phyloP scores from a whole-genome alignment of 208 protist genomes.

The Leishmania gerbilli region DNA sequence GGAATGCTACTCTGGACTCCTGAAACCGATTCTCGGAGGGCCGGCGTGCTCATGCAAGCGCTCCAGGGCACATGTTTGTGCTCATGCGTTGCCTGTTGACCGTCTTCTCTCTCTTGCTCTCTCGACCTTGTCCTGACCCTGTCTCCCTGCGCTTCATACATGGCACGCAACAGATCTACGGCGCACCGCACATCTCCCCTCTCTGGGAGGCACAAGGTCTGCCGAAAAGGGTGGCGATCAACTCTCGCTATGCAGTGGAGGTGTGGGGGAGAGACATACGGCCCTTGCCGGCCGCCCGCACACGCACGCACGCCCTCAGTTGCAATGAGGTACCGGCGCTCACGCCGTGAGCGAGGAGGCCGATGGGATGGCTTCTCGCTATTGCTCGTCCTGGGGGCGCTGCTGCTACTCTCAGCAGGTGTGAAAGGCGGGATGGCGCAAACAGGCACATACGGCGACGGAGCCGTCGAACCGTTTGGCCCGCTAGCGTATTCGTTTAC shows the following conservation, averaged over 20 bases:
- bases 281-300: not conserved
- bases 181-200: not conserved
- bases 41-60: not conserved
- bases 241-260: too few relatives aligned
- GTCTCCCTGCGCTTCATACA: not conserved
- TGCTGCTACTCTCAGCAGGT: not conserved
- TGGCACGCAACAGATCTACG: not conserved
- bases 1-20: not conserved
- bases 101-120: not conserved
- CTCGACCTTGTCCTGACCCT: not conserved
- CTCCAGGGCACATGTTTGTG: not conserved
- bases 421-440: not conserved
- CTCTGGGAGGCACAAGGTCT: not conserved
- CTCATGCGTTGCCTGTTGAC: not conserved
- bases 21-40: not conserved
- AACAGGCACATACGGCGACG: not conserved
- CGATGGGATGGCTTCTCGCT: not conserved
- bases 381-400: not conserved
- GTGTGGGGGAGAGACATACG: too few relatives aligned
- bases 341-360: not conserved
- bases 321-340: not conserved
- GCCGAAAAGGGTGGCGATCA: not conserved
- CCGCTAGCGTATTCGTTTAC: constrained; percentile 15
- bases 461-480: not conserved
- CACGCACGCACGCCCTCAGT: not conserved